Conservation (phyloP, 1,139 yeast species). For the Pichiaceae sp. region DNA sequence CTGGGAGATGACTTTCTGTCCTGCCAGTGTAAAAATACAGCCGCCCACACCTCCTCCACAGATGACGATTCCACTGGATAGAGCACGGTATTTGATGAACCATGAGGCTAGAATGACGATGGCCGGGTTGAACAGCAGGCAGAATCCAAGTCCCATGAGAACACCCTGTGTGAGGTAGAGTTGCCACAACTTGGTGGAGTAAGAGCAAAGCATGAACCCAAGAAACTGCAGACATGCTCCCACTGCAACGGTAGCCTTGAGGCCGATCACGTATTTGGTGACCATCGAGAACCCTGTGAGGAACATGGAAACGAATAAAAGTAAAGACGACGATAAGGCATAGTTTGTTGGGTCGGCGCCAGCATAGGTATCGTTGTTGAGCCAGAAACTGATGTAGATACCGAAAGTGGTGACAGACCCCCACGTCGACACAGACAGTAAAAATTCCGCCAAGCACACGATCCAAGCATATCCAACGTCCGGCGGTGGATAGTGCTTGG, state of each 20-base stretch:
- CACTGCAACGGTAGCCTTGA: constrained; percentile 10
- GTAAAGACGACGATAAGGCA: constrained; percentile 41
- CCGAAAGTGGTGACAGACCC: constrained; percentile 43
- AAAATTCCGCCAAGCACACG: neutral
- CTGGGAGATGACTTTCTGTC: constrained; percentile 31
- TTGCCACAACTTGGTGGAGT: constrained; percentile 41
- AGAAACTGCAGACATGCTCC: constrained; percentile 33
- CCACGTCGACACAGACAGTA: constrained; percentile 30
- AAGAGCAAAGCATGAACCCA: constrained; percentile 38
- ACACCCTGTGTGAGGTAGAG: constrained; percentile 43
- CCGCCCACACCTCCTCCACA: constrained; percentile 48
- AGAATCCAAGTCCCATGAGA: constrained; percentile 36
- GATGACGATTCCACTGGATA: constrained; percentile 38
- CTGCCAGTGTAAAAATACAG: constrained; percentile 33
- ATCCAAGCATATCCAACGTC: neutral
- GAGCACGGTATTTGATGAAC: constrained; percentile 35
- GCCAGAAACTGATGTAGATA: constrained; percentile 35
- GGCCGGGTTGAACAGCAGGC: constrained; percentile 36
- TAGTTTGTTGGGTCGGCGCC: constrained; percentile 35
- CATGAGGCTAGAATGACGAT: constrained; percentile 39
- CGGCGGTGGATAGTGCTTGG: neutral
- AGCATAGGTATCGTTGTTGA: constrained; percentile 26
- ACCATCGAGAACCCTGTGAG: constrained; percentile 33
- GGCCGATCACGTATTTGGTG: constrained; percentile 25
- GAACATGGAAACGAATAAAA: constrained; percentile 36